These are phyloP conservation scores for Tephrocybe rancida DNA, from an alignment of 768 basidiomycete species.

Conservation along the genomic window DNA sequence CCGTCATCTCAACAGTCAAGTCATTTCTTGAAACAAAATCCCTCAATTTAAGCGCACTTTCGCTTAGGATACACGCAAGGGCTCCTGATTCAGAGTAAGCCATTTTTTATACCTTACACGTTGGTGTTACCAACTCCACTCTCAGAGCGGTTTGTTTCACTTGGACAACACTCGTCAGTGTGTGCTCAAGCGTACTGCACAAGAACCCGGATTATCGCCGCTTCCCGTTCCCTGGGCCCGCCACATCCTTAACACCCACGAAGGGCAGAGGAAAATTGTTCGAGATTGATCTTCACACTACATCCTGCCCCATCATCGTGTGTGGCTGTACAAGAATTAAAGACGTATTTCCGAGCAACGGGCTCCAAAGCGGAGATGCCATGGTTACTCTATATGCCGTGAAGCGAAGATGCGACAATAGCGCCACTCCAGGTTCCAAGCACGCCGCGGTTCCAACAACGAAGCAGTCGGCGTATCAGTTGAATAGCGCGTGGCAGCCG, in stretches of 20 bases:
- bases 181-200: conserved; percentile 25
- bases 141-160: conserved; percentile 21
- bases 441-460: conserved; percentile 9
- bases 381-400: conserved; percentile 22
- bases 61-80: conserved; percentile 21
- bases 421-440: not conserved
- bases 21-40: conserved; percentile 15
- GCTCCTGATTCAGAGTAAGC: conserved; percentile 24
- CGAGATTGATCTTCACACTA: conserved; percentile 28
- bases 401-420: conserved; percentile 8
- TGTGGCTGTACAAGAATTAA: conserved; percentile 23
- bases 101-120: not conserved
- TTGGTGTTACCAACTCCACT: not conserved
- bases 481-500: conserved; percentile 24
- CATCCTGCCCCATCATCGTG: conserved; percentile 21
- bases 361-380: not conserved
- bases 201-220: conserved; percentile 17
- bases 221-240: conserved; percentile 9
- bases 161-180: conserved; percentile 25
- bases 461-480: conserved; percentile 21
- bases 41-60: conserved; percentile 15
- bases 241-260: not conserved
- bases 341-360: conserved; percentile 12
- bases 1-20: conserved; percentile 15
- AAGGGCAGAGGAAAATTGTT: not conserved